These are phyloP conservation scores for Eremothecium gossypii DNA, from an alignment of 1,139 yeast genomes.

Conservation along the genomic window DNA sequence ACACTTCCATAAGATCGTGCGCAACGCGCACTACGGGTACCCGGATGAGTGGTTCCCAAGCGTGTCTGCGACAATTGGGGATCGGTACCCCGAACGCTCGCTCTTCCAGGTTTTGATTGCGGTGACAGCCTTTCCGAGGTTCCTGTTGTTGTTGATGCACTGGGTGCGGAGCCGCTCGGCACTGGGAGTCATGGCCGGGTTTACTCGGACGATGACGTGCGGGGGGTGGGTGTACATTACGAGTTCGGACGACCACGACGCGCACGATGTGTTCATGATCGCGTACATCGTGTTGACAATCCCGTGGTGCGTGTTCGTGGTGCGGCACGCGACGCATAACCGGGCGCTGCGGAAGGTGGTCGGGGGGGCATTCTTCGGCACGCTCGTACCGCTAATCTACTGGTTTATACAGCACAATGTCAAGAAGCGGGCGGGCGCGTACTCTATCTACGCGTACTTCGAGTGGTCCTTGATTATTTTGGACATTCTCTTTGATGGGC, in stretches of 20 bases:
- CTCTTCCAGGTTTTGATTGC: conserved; percentile 78
- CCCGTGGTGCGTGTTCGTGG: conserved; percentile 77
- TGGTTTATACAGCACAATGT: conserved; percentile 92
- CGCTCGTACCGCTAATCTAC: conserved; percentile 72
- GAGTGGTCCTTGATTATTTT: conserved; percentile 85
- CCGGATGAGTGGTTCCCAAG: conserved; percentile 99
- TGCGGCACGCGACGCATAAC: conserved; percentile 20
- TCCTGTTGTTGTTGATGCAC: conserved; percentile 56
- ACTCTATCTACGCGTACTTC: conserved; percentile 84
- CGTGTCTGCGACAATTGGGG: conserved; percentile 95
- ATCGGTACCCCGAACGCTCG: conserved; percentile 90
- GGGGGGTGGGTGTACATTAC: conserved; percentile 99
- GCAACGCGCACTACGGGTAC: conserved; percentile 76
- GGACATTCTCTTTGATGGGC: conserved; percentile 78
- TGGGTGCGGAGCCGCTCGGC: conserved; percentile 33
- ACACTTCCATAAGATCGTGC: conserved; percentile 79
- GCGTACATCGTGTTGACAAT: conserved; percentile 76
- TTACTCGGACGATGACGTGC: conserved; percentile 80
- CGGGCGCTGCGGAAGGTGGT: conserved; percentile 44
- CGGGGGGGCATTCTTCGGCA: conserved; percentile 56
- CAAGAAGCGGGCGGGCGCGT: conserved; percentile 82
- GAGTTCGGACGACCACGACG: conserved; percentile 92
- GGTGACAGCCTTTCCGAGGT: conserved; percentile 78
- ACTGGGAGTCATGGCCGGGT: conserved; percentile 41
- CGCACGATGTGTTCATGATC: conserved; percentile 94